phyloP scores from a whole-genome alignment of 1,139 yeast species.

The Meyerozyma athensensis region DNA sequence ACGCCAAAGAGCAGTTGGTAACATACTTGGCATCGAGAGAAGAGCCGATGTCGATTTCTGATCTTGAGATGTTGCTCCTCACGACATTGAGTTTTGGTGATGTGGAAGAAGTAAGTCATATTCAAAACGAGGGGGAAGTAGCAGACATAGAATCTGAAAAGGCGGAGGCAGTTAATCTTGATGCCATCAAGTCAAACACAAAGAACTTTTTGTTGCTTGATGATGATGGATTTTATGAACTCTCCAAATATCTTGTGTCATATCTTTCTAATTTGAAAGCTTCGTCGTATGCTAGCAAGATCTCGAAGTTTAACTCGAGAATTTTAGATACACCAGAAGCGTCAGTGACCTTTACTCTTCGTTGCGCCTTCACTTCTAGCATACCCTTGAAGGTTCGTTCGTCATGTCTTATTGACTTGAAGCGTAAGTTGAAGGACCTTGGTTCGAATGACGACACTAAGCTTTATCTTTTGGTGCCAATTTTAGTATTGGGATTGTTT shows the following conservation, averaged over 20 bases:
- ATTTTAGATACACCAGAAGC: conserved; percentile 29
- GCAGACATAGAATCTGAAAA: conserved; percentile 15
- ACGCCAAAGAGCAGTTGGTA: conserved; percentile 37
- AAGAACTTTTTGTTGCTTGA: conserved; percentile 38
- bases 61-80: conserved; percentile 67
- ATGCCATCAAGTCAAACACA: conserved; percentile 16
- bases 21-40: conserved; percentile 31
- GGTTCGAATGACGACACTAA: conserved; percentile 19
- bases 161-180: conserved; percentile 16
- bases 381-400: conserved; percentile 55
- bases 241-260: conserved; percentile 37
- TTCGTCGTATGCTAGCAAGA: conserved; percentile 10
- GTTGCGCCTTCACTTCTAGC: conserved; percentile 51
- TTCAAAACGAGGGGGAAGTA: conserved; percentile 18
- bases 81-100: conserved; percentile 41
- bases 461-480: conserved; percentile 34
- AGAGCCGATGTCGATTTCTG: conserved; percentile 35
- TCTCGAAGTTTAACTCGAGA: conserved; percentile 18
- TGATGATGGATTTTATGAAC: conserved; percentile 36
- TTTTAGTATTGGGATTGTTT: conserved; percentile 31
- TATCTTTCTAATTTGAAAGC: conserved; percentile 4
- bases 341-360: conserved; percentile 51
- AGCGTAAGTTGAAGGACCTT: conserved; percentile 29
- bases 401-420: conserved; percentile 39
- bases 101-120: conserved; percentile 20